These are phyloP conservation scores for Ophiostoma sp. DNA, from an alignment of 2,329 filamentous ascomycete genomes.

Conservation along the genomic window DNA sequence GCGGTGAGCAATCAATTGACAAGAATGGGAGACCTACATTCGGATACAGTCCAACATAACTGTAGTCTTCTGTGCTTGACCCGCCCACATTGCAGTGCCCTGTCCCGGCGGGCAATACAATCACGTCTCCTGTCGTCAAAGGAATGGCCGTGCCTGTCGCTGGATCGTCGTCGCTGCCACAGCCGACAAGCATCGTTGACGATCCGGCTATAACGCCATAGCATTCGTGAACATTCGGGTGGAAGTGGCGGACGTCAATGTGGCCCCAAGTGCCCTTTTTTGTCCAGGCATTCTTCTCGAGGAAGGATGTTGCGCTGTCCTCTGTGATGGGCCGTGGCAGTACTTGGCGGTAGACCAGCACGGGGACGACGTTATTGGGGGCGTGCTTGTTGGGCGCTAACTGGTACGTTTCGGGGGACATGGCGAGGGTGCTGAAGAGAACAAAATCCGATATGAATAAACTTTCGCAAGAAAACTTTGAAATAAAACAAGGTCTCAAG, in stretches of 20 bases:
- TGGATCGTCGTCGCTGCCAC: not conserved
- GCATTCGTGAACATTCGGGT: conserved; percentile 7
- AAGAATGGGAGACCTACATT: not conserved
- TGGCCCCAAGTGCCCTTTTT: conserved; percentile 9
- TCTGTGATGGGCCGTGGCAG: not conserved
- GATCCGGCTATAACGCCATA: not conserved
- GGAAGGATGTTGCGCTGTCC: not conserved
- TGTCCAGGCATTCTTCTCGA: not conserved
- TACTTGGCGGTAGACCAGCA: not conserved
- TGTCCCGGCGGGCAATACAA: not conserved
- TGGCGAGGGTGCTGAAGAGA: not conserved
- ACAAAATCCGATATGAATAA: no score
- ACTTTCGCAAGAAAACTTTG: no score
- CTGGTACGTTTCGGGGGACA: not conserved
- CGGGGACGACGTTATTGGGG: not conserved
- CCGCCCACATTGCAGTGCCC: not conserved
- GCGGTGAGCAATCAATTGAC: not conserved
- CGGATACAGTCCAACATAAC: not conserved
- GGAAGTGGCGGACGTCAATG: not conserved
- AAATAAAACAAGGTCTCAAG: not conserved
- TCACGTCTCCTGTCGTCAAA: not conserved
- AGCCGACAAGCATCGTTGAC: not conserved
- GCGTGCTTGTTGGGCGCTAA: not conserved
- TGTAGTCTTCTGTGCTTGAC: not conserved
- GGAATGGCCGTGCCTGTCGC: not conserved